phyloP scores from a whole-genome alignment of 331 rosid species.

The Acacia pycnantha region DNA sequence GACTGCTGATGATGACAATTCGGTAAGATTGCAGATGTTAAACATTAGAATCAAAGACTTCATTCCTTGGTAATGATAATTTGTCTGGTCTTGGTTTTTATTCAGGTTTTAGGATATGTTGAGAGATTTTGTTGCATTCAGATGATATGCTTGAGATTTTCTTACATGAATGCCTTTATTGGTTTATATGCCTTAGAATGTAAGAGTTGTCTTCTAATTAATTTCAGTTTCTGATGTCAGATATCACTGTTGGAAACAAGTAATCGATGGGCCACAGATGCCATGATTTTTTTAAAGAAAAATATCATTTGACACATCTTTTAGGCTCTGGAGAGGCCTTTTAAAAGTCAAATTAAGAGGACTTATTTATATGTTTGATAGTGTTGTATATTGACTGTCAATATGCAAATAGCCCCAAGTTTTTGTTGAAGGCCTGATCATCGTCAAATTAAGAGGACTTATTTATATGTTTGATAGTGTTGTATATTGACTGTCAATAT shows the following conservation, averaged over 20 bases:
- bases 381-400: not conserved
- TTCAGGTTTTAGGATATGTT: not conserved
- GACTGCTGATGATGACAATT: slow-evolving; percentile 69
- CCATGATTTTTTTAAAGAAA: not conserved
- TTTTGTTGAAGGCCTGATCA: not conserved
- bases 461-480: not conserved
- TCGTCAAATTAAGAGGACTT: not conserved
- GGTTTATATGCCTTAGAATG: not conserved
- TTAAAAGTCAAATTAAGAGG: not conserved
- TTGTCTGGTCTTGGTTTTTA: not conserved
- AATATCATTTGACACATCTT: not conserved
- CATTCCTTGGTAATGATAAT: not conserved
- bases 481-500: not conserved
- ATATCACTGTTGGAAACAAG: not conserved
- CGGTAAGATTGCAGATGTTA: slow-evolving; percentile 52
- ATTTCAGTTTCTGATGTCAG: not conserved
- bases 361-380: not conserved
- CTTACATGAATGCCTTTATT: not conserved
- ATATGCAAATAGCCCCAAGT: not conserved
- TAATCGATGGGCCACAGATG: not conserved
- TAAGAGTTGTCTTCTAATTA: not conserved
- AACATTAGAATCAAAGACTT: not conserved
- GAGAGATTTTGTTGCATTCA: not conserved
- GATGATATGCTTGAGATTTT: not conserved
- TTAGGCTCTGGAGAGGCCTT: not conserved